A percentile compares a stretch with the other conserved stretches of the same genome.
Evolutionary conservation across 495 filamentous ascomycete species (phyloP).

Genomic region (Friedmanniomyces endolithicus): DNA sequence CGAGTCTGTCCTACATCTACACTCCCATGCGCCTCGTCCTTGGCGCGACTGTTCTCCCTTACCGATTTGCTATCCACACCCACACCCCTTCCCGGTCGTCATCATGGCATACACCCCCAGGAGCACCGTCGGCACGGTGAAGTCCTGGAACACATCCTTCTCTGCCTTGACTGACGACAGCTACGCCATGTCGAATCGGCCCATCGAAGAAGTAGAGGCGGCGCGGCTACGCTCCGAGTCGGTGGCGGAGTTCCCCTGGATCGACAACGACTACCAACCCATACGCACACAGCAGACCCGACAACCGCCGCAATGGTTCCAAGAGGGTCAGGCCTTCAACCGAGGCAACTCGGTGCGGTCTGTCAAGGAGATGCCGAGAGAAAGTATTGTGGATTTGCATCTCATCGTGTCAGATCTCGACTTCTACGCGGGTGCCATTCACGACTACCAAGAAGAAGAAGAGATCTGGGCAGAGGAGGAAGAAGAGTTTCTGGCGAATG

Average conservation of each 20-base stretch:
- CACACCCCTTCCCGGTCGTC: neutral
- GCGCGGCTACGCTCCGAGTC: conserved; percentile 15
- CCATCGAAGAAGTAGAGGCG: conserved; percentile 18
- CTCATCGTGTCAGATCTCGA: conserved; percentile 19
- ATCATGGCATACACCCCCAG: conserved; percentile 16
- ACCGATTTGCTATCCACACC: neutral
- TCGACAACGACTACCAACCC: conserved; percentile 15
- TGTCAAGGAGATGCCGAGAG: conserved; percentile 15
- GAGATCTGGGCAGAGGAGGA: conserved; percentile 16
- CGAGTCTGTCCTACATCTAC: neutral
- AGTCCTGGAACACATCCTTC: conserved; percentile 19
- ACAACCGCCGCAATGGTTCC: conserved; percentile 17
- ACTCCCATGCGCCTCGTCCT: neutral
- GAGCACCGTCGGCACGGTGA: conserved; percentile 19
- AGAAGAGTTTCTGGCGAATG: conserved; percentile 15
- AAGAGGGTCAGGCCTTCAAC: conserved; percentile 16
- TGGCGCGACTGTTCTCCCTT: neutral
- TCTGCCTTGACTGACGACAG: conserved; percentile 11
- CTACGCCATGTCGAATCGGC: conserved; percentile 9
- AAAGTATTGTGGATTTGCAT: conserved; percentile 19
- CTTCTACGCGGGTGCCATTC: conserved; percentile 18
- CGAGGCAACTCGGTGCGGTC: conserved; percentile 12
- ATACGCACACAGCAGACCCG: conserved; percentile 11
- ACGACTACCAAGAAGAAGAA: conserved; percentile 18
- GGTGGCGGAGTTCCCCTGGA: conserved; percentile 19